Conservation (phyloP, 164 flowering plant species). For the Warburgia ugandensis region DNA sequence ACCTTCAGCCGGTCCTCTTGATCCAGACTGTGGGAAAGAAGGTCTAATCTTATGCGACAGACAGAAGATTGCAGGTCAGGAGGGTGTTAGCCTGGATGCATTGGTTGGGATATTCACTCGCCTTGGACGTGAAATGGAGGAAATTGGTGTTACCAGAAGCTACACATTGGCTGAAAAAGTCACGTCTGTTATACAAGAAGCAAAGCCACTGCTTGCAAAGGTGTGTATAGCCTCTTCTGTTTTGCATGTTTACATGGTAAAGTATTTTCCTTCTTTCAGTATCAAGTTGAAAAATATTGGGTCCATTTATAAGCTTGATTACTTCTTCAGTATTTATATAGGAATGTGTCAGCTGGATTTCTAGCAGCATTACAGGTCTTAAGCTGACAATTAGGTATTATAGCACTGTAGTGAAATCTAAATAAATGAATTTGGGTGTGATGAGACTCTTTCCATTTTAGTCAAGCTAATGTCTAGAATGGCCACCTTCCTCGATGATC, state of each 20-base stretch:
- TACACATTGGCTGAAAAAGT: conserved; percentile 66
- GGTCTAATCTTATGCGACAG: conserved; percentile 91
- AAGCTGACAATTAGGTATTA: no score
- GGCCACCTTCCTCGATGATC: no score
- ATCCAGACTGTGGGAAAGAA: conserved; percentile 68
- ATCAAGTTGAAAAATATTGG: no score
- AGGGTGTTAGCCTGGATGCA: conserved; percentile 92
- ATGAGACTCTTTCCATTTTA: no score
- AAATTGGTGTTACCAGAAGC: conserved; percentile 65
- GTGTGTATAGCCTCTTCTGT: conserved; percentile 28
- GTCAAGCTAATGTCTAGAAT: no score
- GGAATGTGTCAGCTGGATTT: no score
- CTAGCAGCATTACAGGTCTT: no score
- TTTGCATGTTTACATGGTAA: not conserved
- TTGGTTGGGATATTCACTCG: conserved; percentile 92
- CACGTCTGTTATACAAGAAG: conserved; percentile 69
- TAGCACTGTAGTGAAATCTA: no score
- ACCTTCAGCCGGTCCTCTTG: conserved; percentile 76
- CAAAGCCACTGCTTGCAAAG: conserved; percentile 79
- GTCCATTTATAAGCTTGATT: no score
- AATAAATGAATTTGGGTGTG: no score
- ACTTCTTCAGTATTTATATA: no score
- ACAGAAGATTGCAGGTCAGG: conserved; percentile 65
- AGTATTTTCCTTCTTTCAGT: not conserved
- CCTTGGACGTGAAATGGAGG: conserved; percentile 84